Evolutionary conservation across 495 filamentous ascomycete species (phyloP).

Genomic region (Tuber brumale): DNA sequence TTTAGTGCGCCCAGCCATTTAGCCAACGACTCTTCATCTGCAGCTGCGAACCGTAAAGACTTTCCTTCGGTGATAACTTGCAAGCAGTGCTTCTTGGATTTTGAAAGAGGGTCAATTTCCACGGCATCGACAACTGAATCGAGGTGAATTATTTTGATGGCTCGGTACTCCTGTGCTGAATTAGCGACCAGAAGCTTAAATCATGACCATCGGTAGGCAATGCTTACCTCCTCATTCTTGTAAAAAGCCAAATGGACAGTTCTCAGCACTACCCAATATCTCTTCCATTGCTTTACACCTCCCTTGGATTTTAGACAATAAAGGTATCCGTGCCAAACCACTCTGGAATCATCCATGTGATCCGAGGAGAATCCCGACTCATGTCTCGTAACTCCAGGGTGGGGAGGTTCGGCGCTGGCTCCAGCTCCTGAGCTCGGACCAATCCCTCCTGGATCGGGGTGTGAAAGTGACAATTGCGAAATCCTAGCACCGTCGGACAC

Average conservation of each 20-base stretch:
- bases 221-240: constrained; percentile 67
- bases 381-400: constrained; percentile 40
- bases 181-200: constrained; percentile 11
- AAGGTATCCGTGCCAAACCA: constrained; percentile 88
- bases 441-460: constrained; percentile 20
- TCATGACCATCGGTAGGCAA: not conserved
- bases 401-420: constrained; percentile 38
- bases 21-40: constrained; percentile 73
- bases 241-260: constrained; percentile 82
- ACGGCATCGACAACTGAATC: constrained; percentile 80
- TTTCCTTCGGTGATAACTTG: constrained; percentile 94
- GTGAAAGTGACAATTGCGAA: constrained; percentile 45
- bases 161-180: constrained; percentile 65
- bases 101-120: constrained; percentile 80
- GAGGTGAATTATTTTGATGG: constrained; percentile 73
- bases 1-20: constrained; percentile 86
- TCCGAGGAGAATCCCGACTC: constrained; percentile 38
- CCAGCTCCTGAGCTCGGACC: constrained; percentile 15
- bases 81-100: constrained; percentile 76
- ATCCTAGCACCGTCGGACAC: constrained; percentile 63
- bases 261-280: constrained; percentile 85
- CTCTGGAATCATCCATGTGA: constrained; percentile 53
- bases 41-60: constrained; percentile 77
- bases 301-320: constrained; percentile 76
- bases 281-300: constrained; percentile 91